A percentile compares a stretch with the other conserved stretches of the same genome.
Conservation (phyloP, 1,284 basidiomycete species). For the Cryptococcus jaspeensis region DNA sequence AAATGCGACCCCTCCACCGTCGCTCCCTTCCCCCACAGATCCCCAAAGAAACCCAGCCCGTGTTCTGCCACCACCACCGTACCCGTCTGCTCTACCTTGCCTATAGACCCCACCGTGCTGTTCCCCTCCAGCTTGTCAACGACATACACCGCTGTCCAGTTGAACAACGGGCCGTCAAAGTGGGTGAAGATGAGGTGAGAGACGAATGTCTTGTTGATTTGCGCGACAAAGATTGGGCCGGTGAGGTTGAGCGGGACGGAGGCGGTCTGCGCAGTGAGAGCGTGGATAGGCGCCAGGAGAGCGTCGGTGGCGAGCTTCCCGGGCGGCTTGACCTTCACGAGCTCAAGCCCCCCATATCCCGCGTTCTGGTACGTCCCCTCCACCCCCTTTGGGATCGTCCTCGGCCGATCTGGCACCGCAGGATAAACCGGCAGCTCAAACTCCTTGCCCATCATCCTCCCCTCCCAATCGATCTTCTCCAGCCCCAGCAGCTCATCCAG, state of each 20-base stretch:
- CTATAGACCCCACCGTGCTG: too few relatives aligned
- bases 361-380: constrained; percentile 21
- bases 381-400: neutral
- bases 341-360: constrained; percentile 17
- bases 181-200: constrained; percentile 28
- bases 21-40: constrained; percentile 23
- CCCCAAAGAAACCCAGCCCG: constrained; percentile 24
- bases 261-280: neutral
- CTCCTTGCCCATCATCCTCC: constrained; percentile 1
- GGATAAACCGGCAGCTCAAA: neutral
- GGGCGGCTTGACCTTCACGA: neutral
- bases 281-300: too few relatives aligned
- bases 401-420: neutral
- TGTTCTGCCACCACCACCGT: constrained; percentile 2
- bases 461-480: constrained; percentile 27
- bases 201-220: constrained; percentile 17
- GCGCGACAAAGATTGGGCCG: constrained; percentile 9
- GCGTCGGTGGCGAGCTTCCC: neutral
- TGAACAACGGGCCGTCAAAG: constrained; percentile 23
- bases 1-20: constrained; percentile 7
- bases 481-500: constrained; percentile 26
- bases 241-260: neutral
- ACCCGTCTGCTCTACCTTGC: neutral
- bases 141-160: constrained; percentile 1
- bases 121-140: neutral